These are phyloP conservation scores for Athelia psychrophila DNA, from an alignment of 1,284 basidiomycete species.

Conservation along the genomic window DNA sequence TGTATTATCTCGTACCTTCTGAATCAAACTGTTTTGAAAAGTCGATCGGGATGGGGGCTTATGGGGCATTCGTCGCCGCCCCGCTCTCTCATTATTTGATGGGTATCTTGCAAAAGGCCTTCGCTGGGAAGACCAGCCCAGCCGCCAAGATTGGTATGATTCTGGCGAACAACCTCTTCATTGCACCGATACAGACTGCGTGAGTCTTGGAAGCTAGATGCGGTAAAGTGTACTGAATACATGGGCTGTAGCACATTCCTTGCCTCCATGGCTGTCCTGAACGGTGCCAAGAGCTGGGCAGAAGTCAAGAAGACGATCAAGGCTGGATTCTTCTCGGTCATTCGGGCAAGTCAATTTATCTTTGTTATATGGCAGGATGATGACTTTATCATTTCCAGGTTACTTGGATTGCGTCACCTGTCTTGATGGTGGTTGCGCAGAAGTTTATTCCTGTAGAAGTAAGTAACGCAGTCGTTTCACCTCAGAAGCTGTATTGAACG, in stretches of 20 bases:
- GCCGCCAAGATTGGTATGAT: conserved; percentile 73
- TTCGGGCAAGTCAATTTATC: conserved; percentile 48
- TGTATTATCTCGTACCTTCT: too few relatives aligned
- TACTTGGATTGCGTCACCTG: conserved; percentile 74
- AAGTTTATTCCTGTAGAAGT: conserved; percentile 71
- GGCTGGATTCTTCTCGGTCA: conserved; percentile 72
- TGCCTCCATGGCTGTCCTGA: conserved; percentile 81
- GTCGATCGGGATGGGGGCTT: conserved; percentile 75
- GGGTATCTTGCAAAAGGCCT: conserved; percentile 68
- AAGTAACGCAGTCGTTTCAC: conserved; percentile 10
- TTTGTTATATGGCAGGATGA: not conserved
- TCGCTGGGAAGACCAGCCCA: conserved; percentile 72
- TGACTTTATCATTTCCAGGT: conserved; percentile 36
- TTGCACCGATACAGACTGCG: conserved; percentile 76
- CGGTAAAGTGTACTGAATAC: too few relatives aligned
- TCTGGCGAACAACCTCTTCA: conserved; percentile 73
- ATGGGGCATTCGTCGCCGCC: conserved; percentile 84
- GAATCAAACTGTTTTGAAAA: too few relatives aligned
- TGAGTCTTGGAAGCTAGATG: conserved; percentile 8
- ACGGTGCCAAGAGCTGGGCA: conserved; percentile 69
- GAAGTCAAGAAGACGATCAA: conserved; percentile 72
- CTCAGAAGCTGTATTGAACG: conserved; percentile 1
- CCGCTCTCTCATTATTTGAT: conserved; percentile 78
- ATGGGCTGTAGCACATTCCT: conserved; percentile 37
- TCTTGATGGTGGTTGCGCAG: conserved; percentile 71